Evolutionary conservation across 1,139 yeast genomes (phyloP), one percentile per base, ranked within the genome.

Genomic region (Blastobotrys indianensis): DNA sequence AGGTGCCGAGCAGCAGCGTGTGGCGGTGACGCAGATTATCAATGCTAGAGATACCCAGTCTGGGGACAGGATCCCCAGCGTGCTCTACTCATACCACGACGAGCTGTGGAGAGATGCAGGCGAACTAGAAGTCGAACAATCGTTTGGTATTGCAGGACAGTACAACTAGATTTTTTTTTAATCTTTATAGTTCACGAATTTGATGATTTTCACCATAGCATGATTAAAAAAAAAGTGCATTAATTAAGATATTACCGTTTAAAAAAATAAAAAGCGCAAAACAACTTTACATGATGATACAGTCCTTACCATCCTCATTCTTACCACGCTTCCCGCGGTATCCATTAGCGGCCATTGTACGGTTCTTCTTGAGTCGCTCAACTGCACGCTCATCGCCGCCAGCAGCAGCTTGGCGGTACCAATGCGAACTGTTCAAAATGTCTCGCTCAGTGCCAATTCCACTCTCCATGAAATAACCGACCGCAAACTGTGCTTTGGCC

Each of bases 401-500:
- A 42, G 77, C 78, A 2, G 87, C 90, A 0, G 95, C 95, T 54
- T 71, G 74, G 40, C 72, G 70, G 60, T 82, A 85, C 96, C 96
- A 90, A 39, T 68, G 66, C 59, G 80, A 79, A 0, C 95, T 84
- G 57, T 74, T 78, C 6, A 65, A 62, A 7, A 66, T 51, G 61
- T 85, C 77, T 38, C 73, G 68, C 31, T 75, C 79, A 61, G 95
- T 82, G 2, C 98, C 98, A 54, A 87, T 79, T 1, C 97, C 97
- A 61, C 81, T 77, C 52, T 87, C 95, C 60, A 79, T 79, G 59
- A 90, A 88, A 61, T 84, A 84, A 17, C 92, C 95, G 39, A 87
- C 71, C 0, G 95, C 86, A 63, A 78, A 82, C 72, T 88, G 95
- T 1, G 95, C 97, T 64, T 86, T 87, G 16, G 88, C 76, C 28